phyloP scores from a whole-genome alignment of 306 rosid genomes.

The Biancaea sappan region DNA sequence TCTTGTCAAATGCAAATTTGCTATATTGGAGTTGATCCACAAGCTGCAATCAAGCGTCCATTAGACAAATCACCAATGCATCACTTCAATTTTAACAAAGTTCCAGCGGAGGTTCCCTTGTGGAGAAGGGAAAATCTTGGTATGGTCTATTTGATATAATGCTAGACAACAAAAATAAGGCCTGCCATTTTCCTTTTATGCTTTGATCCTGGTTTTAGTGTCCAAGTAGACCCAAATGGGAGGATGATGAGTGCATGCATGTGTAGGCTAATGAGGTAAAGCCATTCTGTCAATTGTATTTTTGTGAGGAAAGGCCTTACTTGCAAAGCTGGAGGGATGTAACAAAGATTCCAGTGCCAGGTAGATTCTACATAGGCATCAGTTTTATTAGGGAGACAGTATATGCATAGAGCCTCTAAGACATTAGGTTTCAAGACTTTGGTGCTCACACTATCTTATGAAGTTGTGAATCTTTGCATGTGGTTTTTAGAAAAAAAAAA shows the following conservation, averaged over 20 bases:
- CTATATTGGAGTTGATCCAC: conserved; percentile 35
- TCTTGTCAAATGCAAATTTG: conserved; percentile 39
- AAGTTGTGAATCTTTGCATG: too few relatives aligned
- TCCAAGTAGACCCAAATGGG: conserved; percentile 61
- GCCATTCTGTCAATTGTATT: conserved; percentile 57
- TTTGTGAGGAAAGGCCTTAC: conserved; percentile 57
- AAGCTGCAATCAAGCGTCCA: conserved; percentile 36
- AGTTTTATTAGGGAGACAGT: conserved; percentile 58
- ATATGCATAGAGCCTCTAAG: conserved; percentile 57
- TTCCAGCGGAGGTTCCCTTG: conserved; percentile 45
- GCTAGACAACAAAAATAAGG: conserved; percentile 50
- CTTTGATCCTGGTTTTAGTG: conserved; percentile 30
- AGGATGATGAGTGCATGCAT: conserved; percentile 47
- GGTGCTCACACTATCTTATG: too few relatives aligned
- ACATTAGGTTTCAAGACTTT: too few relatives aligned
- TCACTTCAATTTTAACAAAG: conserved; percentile 41
- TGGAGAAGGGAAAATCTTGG: conserved; percentile 68
- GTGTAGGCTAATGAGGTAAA: conserved; percentile 57
- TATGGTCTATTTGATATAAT: conserved; percentile 38
- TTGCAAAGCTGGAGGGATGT: conserved; percentile 70
- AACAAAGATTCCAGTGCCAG: conserved; percentile 75
- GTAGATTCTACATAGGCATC: conserved; percentile 51
- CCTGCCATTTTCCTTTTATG: conserved; percentile 16
- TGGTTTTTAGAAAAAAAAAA: too few relatives aligned
- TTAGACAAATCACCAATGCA: conserved; percentile 39